A percentile compares a stretch with the other conserved stretches of the same genome.
Evolutionary conservation across 495 filamentous ascomycete species (phyloP).

Genomic region (Aspergillus asperescens): DNA sequence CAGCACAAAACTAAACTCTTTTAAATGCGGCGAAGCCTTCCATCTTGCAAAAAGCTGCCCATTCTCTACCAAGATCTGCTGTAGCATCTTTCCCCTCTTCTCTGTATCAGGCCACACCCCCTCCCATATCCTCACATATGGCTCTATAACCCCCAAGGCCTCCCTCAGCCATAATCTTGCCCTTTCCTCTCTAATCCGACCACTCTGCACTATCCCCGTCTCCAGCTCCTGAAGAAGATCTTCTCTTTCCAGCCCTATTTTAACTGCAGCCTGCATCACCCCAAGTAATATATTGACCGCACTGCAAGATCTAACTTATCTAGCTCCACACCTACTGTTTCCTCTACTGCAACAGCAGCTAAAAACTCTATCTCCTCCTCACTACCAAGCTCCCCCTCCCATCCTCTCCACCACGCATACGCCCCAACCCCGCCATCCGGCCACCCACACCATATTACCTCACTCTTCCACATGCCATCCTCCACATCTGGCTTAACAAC

Average conservation of each 20-base stretch:
- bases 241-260: constrained; percentile 17
- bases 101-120: constrained; percentile 22
- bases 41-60: constrained; percentile 26
- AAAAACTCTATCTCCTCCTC: constrained; percentile 25
- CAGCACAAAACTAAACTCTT: constrained; percentile 25
- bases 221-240: constrained; percentile 20
- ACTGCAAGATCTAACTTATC: constrained; percentile 24
- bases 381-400: constrained; percentile 24
- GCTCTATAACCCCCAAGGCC: constrained; percentile 22
- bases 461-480: constrained; percentile 16
- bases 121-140: constrained; percentile 23
- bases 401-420: constrained; percentile 22
- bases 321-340: constrained; percentile 17
- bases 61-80: constrained; percentile 26
- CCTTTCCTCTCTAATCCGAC: constrained; percentile 20
- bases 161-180: constrained; percentile 15
- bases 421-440: constrained; percentile 21
- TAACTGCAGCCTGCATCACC: constrained; percentile 23
- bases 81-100: constrained; percentile 20
- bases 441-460: constrained; percentile 20
- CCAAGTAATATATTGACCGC: constrained; percentile 23
- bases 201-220: constrained; percentile 19
- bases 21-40: constrained; percentile 18
- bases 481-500: constrained; percentile 19
- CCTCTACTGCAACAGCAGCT: constrained; percentile 24